Conservation (phyloP, 1,284 basidiomycete genomes). For the Tilletia walkeri region DNA sequence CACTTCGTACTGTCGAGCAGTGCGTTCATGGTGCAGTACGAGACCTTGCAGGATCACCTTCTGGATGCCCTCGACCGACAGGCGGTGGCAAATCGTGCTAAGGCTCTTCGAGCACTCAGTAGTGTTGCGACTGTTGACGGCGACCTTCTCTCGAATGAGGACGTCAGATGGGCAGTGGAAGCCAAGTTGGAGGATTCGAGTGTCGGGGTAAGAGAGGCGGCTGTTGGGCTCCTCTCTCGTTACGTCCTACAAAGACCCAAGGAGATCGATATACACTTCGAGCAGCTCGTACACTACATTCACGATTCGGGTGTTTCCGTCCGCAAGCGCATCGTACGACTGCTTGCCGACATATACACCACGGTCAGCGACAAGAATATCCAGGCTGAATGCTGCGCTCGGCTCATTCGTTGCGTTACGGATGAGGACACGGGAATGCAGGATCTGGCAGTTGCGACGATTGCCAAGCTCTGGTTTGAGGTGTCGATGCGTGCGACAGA, state of each 20-base stretch:
- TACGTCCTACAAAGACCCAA: conserved; percentile 84
- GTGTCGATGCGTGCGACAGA: conserved; percentile 18
- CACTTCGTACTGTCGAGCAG: conserved; percentile 33
- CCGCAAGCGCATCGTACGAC: conserved; percentile 88
- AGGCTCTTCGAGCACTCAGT: conserved; percentile 45
- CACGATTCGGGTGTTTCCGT: conserved; percentile 90
- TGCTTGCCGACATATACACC: conserved; percentile 77
- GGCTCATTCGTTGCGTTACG: conserved; percentile 76
- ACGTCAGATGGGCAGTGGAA: conserved; percentile 65
- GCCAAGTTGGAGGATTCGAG: conserved; percentile 83
- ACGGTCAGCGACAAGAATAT: conserved; percentile 65
- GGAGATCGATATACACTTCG: conserved; percentile 80
- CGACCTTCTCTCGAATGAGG: conserved; percentile 31
- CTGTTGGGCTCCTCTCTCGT: conserved; percentile 90
- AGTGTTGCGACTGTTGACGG: conserved; percentile 38
- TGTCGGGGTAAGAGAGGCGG: conserved; percentile 88
- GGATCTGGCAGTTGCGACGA: conserved; percentile 80
- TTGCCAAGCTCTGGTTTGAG: conserved; percentile 84
- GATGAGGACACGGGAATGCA: conserved; percentile 88
- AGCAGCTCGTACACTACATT: conserved; percentile 78
- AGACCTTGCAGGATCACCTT: conserved; percentile 30
- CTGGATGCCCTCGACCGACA: conserved; percentile 37
- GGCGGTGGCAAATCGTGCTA: conserved; percentile 42
- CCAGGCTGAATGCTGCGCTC: conserved; percentile 75
- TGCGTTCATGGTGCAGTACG: conserved; percentile 37